Conservation (phyloP, 306 rosid genomes). For the Medicago ruthenica region DNA sequence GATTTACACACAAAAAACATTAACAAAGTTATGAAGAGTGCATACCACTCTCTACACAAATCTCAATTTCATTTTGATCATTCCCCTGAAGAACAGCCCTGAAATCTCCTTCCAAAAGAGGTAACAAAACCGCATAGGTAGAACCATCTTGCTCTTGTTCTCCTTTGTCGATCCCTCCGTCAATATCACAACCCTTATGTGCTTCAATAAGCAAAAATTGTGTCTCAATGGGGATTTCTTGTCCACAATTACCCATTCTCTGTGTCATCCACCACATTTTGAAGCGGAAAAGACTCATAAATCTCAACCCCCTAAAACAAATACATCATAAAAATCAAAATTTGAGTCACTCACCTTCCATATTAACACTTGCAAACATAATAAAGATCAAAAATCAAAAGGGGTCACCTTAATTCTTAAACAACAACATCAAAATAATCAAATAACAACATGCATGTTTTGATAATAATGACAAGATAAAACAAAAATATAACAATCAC, state of each 20-base stretch:
- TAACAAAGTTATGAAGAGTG: background rate
- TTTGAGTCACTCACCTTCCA: background rate
- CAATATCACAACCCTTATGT: conserved; percentile 49
- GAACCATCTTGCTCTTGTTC: conserved; percentile 49
- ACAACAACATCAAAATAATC: conserved; percentile 3
- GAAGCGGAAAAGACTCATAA: conserved; percentile 85
- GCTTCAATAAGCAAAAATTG: conserved; percentile 85
- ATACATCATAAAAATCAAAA: conserved; percentile 12
- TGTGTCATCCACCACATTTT: conserved; percentile 99
- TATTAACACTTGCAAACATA: background rate
- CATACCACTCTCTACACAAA: conserved; percentile 93
- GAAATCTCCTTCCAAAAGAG: conserved; percentile 95
- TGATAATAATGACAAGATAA: background rate
- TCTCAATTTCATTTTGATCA: conserved; percentile 78
- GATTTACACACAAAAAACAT: background rate
- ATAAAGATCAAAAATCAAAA: background rate
- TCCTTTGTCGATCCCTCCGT: conserved; percentile 45
- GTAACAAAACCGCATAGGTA: conserved; percentile 72
- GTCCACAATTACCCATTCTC: conserved; percentile 80
- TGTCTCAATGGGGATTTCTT: conserved; percentile 83
- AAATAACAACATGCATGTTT: background rate
- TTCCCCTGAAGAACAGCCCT: conserved; percentile 96
- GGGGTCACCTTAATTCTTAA: background rate
- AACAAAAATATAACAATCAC: conserved; percentile 20
- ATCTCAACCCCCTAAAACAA: conserved; percentile 66